These are phyloP conservation scores for Solanum chacoense DNA, from an alignment of 305 asterid genomes.

Conservation along the genomic window DNA sequence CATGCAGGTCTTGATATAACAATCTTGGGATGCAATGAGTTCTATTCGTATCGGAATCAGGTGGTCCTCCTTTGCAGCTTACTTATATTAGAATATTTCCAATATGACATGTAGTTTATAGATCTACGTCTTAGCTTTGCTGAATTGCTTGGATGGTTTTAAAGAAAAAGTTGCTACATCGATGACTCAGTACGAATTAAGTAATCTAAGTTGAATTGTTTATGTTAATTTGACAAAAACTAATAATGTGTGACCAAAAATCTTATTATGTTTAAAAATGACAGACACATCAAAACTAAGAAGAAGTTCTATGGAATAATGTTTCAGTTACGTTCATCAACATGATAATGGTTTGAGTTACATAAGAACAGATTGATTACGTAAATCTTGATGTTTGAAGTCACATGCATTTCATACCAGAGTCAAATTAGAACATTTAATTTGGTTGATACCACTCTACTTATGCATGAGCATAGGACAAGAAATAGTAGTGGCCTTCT, in stretches of 20 bases:
- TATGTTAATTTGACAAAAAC: background rate
- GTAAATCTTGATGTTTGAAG: background rate
- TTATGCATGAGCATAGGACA: background rate
- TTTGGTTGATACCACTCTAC: background rate
- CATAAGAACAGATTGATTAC: background rate
- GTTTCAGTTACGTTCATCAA: background rate
- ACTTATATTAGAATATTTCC: background rate
- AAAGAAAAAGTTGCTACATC: background rate
- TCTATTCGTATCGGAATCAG: conserved; percentile 86
- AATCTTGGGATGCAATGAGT: conserved; percentile 83
- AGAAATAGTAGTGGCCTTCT: background rate
- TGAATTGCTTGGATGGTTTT: background rate
- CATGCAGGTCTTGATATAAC: conserved; percentile 83
- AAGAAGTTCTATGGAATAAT: background rate
- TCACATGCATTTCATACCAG: background rate
- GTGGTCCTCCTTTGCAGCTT: conserved; percentile 19
- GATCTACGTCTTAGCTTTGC: background rate
- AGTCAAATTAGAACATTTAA: background rate
- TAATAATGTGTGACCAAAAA: background rate
- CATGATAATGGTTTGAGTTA: background rate
- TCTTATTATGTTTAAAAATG: background rate
- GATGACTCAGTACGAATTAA: background rate
- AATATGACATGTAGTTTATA: background rate
- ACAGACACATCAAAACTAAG: background rate
- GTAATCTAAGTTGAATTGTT: background rate